Conservation (phyloP, 2,329 filamentous ascomycete genomes). For the Lachnellula arida region DNA sequence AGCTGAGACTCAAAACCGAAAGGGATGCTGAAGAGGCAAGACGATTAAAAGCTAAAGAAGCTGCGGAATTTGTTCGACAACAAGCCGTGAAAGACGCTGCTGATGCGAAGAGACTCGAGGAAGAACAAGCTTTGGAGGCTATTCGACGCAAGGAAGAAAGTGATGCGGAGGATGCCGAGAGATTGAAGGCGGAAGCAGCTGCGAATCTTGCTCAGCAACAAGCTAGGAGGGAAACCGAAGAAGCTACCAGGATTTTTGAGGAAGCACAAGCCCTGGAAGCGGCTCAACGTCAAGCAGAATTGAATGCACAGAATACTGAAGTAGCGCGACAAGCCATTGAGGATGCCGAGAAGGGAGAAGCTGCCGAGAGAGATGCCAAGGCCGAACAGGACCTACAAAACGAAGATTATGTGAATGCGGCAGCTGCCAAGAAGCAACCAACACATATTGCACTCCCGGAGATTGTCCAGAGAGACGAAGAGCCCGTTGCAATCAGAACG, state of each 20-base stretch:
- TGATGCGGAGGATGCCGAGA: not conserved
- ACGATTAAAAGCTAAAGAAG: not conserved
- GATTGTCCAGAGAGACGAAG: not conserved
- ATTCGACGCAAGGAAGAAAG: not conserved
- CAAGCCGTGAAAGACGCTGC: conserved; percentile 1
- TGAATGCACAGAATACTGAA: conserved; percentile 2
- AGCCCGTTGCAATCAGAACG: not conserved
- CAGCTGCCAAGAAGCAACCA: not conserved
- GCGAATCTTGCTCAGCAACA: not conserved
- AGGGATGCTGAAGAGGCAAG: not conserved
- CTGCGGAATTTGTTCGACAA: not conserved
- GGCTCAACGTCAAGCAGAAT: not conserved
- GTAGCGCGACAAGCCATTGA: not conserved
- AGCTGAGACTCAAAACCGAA: not conserved
- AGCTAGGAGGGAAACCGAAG: not conserved
- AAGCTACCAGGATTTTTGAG: not conserved
- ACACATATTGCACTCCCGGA: not conserved
- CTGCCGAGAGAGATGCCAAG: not conserved
- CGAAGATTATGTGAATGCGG: no score
- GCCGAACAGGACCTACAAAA: not conserved
- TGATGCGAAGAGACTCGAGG: not conserved
- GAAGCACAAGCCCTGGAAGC: not conserved
- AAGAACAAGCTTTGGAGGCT: not conserved
- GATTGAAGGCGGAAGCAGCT: not conserved
- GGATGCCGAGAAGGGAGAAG: not conserved